Conservation (phyloP, 2,329 filamentous ascomycete genomes). For the Phialemonium atrogriseum region DNA sequence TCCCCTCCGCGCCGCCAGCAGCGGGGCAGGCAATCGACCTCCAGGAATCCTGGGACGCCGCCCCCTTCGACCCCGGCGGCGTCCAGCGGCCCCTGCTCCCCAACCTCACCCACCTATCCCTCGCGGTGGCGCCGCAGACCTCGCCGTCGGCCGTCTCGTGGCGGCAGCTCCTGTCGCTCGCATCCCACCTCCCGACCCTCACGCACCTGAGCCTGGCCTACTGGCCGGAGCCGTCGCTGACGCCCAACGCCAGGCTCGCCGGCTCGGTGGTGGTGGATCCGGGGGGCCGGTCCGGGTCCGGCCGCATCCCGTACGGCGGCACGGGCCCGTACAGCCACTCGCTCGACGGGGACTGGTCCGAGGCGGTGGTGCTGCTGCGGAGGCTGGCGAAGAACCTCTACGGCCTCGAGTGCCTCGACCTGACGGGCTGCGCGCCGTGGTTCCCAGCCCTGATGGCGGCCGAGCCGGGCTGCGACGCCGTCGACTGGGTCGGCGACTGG, state of each 20-base stretch:
- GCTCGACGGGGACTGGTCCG: slow-evolving; percentile 51
- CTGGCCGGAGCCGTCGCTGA: slow-evolving; percentile 54
- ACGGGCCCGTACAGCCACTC: slow-evolving; percentile 50
- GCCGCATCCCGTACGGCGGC: slow-evolving; percentile 39
- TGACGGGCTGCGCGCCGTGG: slow-evolving; percentile 53
- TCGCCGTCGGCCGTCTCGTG: slow-evolving; percentile 36
- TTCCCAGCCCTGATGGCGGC: slow-evolving; percentile 34
- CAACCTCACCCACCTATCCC: slow-evolving; percentile 52
- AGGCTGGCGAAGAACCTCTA: slow-evolving; percentile 47
- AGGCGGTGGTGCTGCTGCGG: slow-evolving; percentile 47
- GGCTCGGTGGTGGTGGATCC: slow-evolving; percentile 37
- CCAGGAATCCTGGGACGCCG: slow-evolving; percentile 47
- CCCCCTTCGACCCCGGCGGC: slow-evolving; percentile 17
- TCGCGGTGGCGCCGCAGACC: slow-evolving; percentile 35
- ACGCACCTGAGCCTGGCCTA: slow-evolving; percentile 55
- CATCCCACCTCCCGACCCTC: slow-evolving; percentile 41
- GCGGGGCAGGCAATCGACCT: slow-evolving; percentile 13
- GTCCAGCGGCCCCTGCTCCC: slow-evolving; percentile 37
- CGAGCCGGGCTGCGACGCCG: slow-evolving; percentile 34
- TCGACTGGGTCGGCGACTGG: slow-evolving; percentile 48
- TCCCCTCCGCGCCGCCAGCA: slow-evolving; percentile 22
- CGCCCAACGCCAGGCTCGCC: slow-evolving; percentile 41
- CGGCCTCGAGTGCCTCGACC: slow-evolving; percentile 50
- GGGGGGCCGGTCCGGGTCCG: slow-evolving; percentile 19
- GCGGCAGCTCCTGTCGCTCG: slow-evolving; percentile 49